Evolutionary conservation across 495 filamentous ascomycete species (phyloP).

Genomic region (Penicillium coffeae): DNA sequence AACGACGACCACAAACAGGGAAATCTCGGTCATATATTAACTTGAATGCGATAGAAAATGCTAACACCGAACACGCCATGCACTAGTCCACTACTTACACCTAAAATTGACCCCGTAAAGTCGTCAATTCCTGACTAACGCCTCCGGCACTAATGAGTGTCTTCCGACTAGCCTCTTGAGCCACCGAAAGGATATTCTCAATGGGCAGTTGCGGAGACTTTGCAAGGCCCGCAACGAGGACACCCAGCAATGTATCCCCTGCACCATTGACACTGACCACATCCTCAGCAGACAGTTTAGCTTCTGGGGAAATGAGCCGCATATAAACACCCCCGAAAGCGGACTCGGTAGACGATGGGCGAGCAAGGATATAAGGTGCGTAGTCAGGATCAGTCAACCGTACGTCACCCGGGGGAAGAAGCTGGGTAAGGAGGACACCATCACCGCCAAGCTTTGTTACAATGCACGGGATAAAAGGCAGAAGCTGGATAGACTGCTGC

Average conservation of each 20-base stretch:
- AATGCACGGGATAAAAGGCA: constrained; percentile 81
- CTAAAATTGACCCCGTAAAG: constrained; percentile 5
- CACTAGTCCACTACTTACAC: too few relatives aligned
- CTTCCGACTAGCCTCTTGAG: constrained; percentile 71
- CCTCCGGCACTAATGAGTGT: constrained; percentile 69
- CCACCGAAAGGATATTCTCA: constrained; percentile 43
- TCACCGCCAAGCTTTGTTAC: constrained; percentile 76
- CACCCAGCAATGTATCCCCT: constrained; percentile 88
- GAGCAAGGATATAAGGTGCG: constrained; percentile 65
- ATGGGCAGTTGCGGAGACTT: constrained; percentile 22
- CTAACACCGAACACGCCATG: too few relatives aligned
- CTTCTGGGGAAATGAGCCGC: constrained; percentile 67
- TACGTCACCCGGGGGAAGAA: constrained; percentile 61
- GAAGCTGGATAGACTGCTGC: constrained; percentile 76
- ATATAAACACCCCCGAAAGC: constrained; percentile 79
- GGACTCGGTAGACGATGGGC: constrained; percentile 45
- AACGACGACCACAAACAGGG: too few relatives aligned
- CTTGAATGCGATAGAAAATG: too few relatives aligned
- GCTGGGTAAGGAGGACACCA: constrained; percentile 73
- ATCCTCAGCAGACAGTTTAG: constrained; percentile 54
- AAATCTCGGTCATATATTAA: too few relatives aligned
- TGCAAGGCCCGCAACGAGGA: constrained; percentile 65
- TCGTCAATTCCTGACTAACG: constrained; percentile 51
- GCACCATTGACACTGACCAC: constrained; percentile 90
- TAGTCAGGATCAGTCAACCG: constrained; percentile 57